These are phyloP conservation scores for Pleurotus pulmonarius DNA, from an alignment of 768 basidiomycete genomes.

Conservation along the genomic window DNA sequence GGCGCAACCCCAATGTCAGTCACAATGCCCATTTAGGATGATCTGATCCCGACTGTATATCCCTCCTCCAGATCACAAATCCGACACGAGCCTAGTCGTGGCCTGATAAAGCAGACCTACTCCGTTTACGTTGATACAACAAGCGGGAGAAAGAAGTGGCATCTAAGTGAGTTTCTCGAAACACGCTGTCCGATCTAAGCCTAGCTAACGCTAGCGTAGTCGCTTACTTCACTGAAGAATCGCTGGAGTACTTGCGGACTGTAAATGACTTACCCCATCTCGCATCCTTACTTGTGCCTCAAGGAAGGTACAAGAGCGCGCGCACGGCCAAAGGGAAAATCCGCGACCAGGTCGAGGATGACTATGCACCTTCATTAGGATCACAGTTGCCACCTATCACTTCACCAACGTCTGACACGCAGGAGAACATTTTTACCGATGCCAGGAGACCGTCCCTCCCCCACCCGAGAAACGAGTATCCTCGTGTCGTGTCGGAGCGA, in stretches of 20 bases:
- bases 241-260: constrained; percentile 52
- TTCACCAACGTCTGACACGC: background rate
- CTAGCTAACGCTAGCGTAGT: constrained; percentile 34
- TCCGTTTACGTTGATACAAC: constrained; percentile 71
- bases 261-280: constrained; percentile 61
- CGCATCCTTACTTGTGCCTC: constrained; percentile 52
- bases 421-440: background rate
- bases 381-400: background rate
- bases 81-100: constrained; percentile 18
- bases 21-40: constrained; percentile 2
- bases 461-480: constrained; percentile 1
- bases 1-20: constrained; percentile 10
- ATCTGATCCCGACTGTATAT: background rate
- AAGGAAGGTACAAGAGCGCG: constrained; percentile 67
- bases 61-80: background rate
- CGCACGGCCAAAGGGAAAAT: constrained; percentile 58
- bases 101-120: constrained; percentile 77
- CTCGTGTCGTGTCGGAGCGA: background rate
- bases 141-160: constrained; percentile 74
- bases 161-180: constrained; percentile 53
- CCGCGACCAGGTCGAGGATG: constrained; percentile 42
- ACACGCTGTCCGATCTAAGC: constrained; percentile 16
- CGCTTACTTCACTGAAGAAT: constrained; percentile 77
- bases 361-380: background rate
- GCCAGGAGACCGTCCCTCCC: constrained; percentile 3